Evolutionary conservation across 805 yeast genomes (phyloP).

Genomic region (Metschnikowia noctiluminum): DNA sequence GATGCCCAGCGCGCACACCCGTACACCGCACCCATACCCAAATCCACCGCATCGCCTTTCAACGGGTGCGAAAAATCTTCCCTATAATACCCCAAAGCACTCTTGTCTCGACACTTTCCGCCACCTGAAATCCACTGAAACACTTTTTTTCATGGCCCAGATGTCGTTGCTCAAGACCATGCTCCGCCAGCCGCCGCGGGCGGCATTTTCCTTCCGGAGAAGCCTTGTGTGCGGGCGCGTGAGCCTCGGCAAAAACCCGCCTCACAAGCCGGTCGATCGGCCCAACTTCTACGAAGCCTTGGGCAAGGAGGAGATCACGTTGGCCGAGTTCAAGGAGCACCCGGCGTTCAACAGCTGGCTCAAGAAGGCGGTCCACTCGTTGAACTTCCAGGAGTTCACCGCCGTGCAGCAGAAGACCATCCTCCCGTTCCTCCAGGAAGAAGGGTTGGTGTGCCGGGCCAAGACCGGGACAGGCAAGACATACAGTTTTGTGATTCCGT

Average conservation of each 20-base stretch:
- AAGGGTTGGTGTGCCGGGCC: conserved; percentile 83
- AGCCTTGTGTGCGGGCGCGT: conserved; percentile 2
- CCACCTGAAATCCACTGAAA: neutral
- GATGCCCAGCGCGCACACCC: conserved; percentile 1
- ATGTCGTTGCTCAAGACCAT: conserved; percentile 8
- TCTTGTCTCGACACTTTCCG: neutral
- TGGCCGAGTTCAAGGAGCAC: conserved; percentile 13
- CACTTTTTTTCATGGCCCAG: neutral
- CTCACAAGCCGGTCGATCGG: conserved; percentile 8
- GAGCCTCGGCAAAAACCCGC: neutral
- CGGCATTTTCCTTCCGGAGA: neutral
- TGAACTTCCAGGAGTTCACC: conserved; percentile 53
- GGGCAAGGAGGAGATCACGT: conserved; percentile 11
- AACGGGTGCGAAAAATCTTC: conserved; percentile 9
- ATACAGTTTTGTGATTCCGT: conserved; percentile 80
- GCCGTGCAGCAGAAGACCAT: conserved; percentile 67
- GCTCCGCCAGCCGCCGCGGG: conserved; percentile 2
- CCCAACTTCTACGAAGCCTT: conserved; percentile 9
- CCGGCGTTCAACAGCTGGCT: conserved; percentile 10
- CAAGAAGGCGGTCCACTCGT: conserved; percentile 13
- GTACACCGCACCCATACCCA: neutral
- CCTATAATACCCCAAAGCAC: neutral
- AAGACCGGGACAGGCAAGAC: conserved; percentile 97
- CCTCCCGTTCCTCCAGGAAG: conserved; percentile 49
- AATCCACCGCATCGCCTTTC: conserved; percentile 5